phyloP scores from a whole-genome alignment of 768 basidiomycete species.

The Stropharia rugosoannulata region DNA sequence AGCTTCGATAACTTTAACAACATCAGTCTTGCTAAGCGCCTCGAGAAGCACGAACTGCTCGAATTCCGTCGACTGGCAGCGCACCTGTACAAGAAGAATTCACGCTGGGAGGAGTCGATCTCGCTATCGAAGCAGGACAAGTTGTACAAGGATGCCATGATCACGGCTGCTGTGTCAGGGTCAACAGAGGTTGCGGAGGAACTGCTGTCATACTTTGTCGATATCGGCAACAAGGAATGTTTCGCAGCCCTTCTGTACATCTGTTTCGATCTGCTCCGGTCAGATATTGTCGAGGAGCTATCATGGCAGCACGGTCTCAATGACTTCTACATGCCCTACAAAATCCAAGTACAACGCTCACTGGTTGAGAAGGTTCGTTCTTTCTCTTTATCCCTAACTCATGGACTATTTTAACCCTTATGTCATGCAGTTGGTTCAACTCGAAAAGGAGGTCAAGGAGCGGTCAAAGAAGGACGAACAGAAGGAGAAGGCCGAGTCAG shows the following conservation, averaged over 20 bases:
- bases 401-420: slow-evolving; percentile 8
- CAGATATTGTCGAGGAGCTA: slow-evolving; percentile 91
- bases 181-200: slow-evolving; percentile 94
- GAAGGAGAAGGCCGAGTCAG: slow-evolving; percentile 88
- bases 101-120: slow-evolving; percentile 95
- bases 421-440: slow-evolving; percentile 52
- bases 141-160: slow-evolving; percentile 94
- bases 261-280: slow-evolving; percentile 93
- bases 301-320: slow-evolving; percentile 96
- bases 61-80: slow-evolving; percentile 96
- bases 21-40: slow-evolving; percentile 75
- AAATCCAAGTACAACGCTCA: slow-evolving; percentile 82
- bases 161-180: slow-evolving; percentile 84
- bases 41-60: slow-evolving; percentile 88
- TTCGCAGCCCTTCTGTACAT: slow-evolving; percentile 88
- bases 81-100: slow-evolving; percentile 98
- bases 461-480: slow-evolving; percentile 81
- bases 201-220: slow-evolving; percentile 92
- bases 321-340: slow-evolving; percentile 98
- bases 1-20: slow-evolving; percentile 99
- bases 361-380: slow-evolving; percentile 66
- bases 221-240: slow-evolving; percentile 98
- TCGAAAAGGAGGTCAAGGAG: slow-evolving; percentile 91
- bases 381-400: background rate
- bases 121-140: slow-evolving; percentile 94